Evolutionary conservation across 2,329 filamentous ascomycete species (phyloP).

Genomic region (Exophiala spinifera): DNA sequence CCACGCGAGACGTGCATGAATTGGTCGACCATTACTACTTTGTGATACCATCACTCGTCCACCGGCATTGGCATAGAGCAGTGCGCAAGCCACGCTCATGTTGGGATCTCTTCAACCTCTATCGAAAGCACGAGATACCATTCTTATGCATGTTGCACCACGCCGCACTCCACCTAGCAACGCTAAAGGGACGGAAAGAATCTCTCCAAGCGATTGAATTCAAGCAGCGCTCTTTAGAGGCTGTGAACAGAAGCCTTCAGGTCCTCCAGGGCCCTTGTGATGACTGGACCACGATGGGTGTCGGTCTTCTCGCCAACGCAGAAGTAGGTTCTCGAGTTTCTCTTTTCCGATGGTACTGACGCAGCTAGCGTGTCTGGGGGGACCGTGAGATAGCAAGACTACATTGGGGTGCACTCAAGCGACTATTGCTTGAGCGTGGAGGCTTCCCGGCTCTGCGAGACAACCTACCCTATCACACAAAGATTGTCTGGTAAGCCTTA

Average conservation of each 20-base stretch:
- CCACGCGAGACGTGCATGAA: conserved; percentile 16
- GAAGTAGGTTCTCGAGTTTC: conserved; percentile 4
- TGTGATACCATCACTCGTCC: conserved; percentile 16
- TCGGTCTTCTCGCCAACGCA: conserved; percentile 16
- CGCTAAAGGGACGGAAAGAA: conserved; percentile 4
- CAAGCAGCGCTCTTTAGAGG: conserved; percentile 6
- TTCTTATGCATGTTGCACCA: conserved; percentile 19
- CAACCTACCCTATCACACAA: conserved; percentile 11
- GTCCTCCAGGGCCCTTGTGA: conserved; percentile 4
- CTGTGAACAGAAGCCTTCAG: conserved; percentile 11
- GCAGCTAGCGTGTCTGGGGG: conserved; percentile 15
- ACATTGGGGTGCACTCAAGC: conserved; percentile 18
- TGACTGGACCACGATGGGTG: conserved; percentile 13
- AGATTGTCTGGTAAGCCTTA: conserved; percentile 12
- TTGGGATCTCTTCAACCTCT: conserved; percentile 20
- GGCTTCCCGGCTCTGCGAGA: conserved; percentile 6
- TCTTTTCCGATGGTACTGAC: not conserved
- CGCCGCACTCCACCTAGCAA: conserved; percentile 15
- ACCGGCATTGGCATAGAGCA: conserved; percentile 13
- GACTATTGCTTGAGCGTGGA: conserved; percentile 13
- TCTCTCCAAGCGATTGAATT: conserved; percentile 13
- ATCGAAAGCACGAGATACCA: conserved; percentile 15
- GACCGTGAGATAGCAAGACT: conserved; percentile 7
- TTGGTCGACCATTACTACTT: conserved; percentile 21
- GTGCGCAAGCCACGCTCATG: conserved; percentile 14